These are phyloP conservation scores for Phialophora chinensis DNA, from an alignment of 2,329 filamentous ascomycete species.

Conservation along the genomic window DNA sequence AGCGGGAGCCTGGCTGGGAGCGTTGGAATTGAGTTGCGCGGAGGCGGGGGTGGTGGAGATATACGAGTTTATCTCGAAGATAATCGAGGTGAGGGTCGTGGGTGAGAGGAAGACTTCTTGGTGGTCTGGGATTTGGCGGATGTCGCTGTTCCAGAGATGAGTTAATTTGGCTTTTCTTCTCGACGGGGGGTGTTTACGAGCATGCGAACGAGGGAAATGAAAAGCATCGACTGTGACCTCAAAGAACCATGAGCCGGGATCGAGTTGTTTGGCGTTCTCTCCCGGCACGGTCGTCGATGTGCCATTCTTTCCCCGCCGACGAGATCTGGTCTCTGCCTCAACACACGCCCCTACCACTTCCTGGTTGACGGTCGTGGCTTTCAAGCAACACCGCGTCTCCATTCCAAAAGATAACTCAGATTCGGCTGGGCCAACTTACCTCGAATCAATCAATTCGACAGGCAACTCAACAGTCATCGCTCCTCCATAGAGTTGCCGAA, in stretches of 20 bases:
- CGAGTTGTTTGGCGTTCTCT: background rate
- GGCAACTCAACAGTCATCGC: constrained; percentile 39
- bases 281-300: background rate
- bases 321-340: background rate
- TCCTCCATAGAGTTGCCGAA: constrained; percentile 38
- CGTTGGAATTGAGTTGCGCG: constrained; percentile 3
- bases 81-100: constrained; percentile 82
- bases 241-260: background rate
- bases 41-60: constrained; percentile 53
- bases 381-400: background rate
- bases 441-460: constrained; percentile 37
- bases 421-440: constrained; percentile 22
- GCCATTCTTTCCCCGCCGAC: background rate
- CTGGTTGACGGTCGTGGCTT: background rate
- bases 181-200: background rate
- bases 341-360: background rate
- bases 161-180: background rate
- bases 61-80: constrained; percentile 88
- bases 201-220: background rate
- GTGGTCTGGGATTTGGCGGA: constrained; percentile 59
- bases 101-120: constrained; percentile 92
- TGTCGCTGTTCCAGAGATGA: constrained; percentile 23
- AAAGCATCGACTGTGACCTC: background rate
- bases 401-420: background rate
- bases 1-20: background rate